phyloP scores from a whole-genome alignment of 139 green algal species.

The Tetradesmus lagerheimii region DNA sequence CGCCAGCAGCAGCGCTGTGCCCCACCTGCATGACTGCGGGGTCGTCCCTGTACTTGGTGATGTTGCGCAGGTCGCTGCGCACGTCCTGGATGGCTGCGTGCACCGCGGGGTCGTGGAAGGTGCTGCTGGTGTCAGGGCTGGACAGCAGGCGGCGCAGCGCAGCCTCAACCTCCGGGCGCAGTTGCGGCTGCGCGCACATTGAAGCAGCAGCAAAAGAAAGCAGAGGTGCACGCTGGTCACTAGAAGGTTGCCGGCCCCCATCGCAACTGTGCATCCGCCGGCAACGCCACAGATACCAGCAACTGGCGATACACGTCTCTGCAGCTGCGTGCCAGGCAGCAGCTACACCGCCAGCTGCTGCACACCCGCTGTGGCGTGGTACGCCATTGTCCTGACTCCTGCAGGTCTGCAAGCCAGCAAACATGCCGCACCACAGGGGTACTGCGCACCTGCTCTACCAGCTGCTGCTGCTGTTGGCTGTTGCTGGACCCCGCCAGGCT shows the following conservation, averaged over 20 bases:
- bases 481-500: background rate
- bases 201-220: background rate
- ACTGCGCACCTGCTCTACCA: background rate
- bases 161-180: constrained; percentile 36
- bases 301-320: background rate
- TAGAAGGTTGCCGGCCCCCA: too few species aligned
- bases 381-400: too few species aligned
- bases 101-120: constrained; percentile 44
- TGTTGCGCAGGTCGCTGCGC: constrained; percentile 23
- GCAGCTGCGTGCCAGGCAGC: background rate
- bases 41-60: constrained; percentile 44
- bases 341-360: background rate
- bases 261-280: too few species aligned
- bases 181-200: background rate
- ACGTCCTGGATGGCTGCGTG: constrained; percentile 39
- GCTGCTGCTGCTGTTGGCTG: constrained; percentile 9
- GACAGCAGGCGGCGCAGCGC: constrained; percentile 8
- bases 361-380: too few species aligned
- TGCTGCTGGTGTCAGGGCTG: constrained; percentile 16
- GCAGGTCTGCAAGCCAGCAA: background rate
- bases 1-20: background rate
- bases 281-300: too few species aligned
- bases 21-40: constrained; percentile 42
- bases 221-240: too few species aligned
- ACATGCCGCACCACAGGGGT: too few species aligned